Conservation (phyloP, 2,329 filamentous ascomycete genomes). For the Leptographium wingfieldii region DNA sequence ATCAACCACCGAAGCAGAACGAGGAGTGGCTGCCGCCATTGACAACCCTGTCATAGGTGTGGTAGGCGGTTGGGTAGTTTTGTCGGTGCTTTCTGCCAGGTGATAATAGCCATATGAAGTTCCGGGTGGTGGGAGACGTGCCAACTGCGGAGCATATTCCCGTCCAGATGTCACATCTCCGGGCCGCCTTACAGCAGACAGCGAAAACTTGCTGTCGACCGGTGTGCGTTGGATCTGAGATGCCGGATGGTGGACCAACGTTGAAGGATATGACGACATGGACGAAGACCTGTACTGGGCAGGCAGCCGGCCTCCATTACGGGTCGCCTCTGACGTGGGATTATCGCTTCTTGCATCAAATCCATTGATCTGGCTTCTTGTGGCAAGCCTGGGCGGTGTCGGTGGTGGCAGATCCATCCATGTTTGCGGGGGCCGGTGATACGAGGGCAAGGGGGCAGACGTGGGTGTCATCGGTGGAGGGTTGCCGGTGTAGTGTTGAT, state of each 20-base stretch:
- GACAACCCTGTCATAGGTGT: conserved; percentile 1
- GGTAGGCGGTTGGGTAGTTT: not conserved
- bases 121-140: not conserved
- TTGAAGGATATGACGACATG: not conserved
- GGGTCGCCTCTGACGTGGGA: not conserved
- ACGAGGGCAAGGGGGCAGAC: not conserved
- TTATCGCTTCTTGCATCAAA: not conserved
- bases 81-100: not conserved
- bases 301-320: not conserved
- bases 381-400: not conserved
- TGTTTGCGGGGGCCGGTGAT: not conserved
- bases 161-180: not conserved
- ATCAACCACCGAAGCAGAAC: not conserved
- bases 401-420: not conserved
- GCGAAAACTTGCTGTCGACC: not conserved
- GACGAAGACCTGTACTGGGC: not conserved
- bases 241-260: not conserved
- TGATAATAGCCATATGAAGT: conserved; percentile 7
- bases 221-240: not conserved
- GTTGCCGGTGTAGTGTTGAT: not conserved
- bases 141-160: not conserved
- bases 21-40: conserved; percentile 17
- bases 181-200: not conserved
- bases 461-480: not conserved
- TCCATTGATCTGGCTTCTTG: not conserved